Evolutionary conservation across 176 grass and related monocot genomes (phyloP), one percentile per base, ranked within the genome.

Genomic region (Pontederia crassipes): DNA sequence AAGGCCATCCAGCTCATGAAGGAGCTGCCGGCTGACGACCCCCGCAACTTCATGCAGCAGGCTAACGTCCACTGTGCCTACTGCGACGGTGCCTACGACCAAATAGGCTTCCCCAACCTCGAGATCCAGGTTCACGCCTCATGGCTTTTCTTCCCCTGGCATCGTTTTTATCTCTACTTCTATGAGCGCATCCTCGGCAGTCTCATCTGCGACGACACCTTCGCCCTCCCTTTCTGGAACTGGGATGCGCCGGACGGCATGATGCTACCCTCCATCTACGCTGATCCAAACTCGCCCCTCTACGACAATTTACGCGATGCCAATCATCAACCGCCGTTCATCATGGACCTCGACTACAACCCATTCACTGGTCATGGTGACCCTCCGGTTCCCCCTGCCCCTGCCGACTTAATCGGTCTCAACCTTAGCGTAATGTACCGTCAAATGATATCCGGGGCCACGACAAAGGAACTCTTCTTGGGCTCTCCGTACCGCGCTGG

Each of bases 151-250:
- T 86, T 86, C 74, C 88, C 88, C 0, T 92, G 88, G 88, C 88
- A 92, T 70, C 75, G 83, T 53, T 71, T 73, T 10, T 92, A 84
- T 54, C 2, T 74, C 28, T 79, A 87, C 58, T 92, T 92, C 62
- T 58, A 92, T 15, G 88, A 87, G 80, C 69, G 80, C 56, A 92
- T 92, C 17, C 72, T 92, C 2, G 83, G 80, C 10, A 87, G 87
- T 62, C 84, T 92, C 54, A 81, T 92, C 58, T 83, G 83, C 15
- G 88, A 92, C 69, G 80, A 84, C 13, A 60, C 67, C 15, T 92
- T 92, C 54, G 71, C 80, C 6, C 71, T 92, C n/a, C 88, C 88
- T 0, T 92, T 87, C 80, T 92, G 88, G 88, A 92, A 92, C 74
- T 92, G 83, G 88, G 88, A 92, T 57, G 77, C 80, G 49, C 88